A percentile compares a stretch with the other conserved stretches of the same genome.
phyloP scores from a whole-genome alignment of 2,329 filamentous ascomycete genomes.

The Paramyrothecium sp. region DNA sequence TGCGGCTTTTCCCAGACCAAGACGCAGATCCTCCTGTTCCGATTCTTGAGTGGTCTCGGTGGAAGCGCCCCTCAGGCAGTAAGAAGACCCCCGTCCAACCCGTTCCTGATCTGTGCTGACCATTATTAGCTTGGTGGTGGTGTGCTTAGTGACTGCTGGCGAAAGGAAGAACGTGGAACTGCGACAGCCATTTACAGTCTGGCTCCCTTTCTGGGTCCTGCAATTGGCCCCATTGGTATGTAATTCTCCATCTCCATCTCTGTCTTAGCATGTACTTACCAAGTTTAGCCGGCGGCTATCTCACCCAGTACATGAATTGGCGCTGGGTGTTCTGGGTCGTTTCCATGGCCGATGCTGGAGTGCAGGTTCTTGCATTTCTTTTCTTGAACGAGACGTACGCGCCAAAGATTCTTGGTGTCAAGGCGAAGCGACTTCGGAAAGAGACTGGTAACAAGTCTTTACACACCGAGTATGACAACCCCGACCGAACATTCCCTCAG shows the following conservation, averaged over 20 bases:
- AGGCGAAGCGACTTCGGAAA: constrained; percentile 22
- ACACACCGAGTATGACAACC: constrained; percentile 24
- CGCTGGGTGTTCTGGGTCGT: constrained; percentile 44
- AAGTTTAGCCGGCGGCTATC: constrained; percentile 32
- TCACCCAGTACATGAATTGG: constrained; percentile 36
- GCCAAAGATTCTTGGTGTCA: constrained; percentile 25
- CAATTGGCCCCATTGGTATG: constrained; percentile 37
- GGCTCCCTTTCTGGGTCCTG: constrained; percentile 41
- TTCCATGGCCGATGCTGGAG: constrained; percentile 31
- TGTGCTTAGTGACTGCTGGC: constrained; percentile 47
- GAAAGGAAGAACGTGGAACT: constrained; percentile 35
- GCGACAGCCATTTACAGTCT: constrained; percentile 32
- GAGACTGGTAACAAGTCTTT: constrained; percentile 23
- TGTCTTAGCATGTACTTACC: neutral
- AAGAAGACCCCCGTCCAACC: neutral
- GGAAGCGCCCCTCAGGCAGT: constrained; percentile 45
- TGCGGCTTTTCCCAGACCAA: constrained; percentile 47
- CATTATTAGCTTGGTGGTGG: constrained; percentile 45
- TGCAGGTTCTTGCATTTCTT: constrained; percentile 32
- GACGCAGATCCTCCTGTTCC: constrained; percentile 46
- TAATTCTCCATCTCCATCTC: rapidly evolving
- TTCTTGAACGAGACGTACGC: constrained; percentile 38
- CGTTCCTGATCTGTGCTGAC: too few relatives aligned
- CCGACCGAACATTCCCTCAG: constrained; percentile 20
- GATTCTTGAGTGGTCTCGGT: constrained; percentile 46